Evolutionary conservation across 305 asterid species (phyloP).

Genomic region (Petunia hybrid): DNA sequence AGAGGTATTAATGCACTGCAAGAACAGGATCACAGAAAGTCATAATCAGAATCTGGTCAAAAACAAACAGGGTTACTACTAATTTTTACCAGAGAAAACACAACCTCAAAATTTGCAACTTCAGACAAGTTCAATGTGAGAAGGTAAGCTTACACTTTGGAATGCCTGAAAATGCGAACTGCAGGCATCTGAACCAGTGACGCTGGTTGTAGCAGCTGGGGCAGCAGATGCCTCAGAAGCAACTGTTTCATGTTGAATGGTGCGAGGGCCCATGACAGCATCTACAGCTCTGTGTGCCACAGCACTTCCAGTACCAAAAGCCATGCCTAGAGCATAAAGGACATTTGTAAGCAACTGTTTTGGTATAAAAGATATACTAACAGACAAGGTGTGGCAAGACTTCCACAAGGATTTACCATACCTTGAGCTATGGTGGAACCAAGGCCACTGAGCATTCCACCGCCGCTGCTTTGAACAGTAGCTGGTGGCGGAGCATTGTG

Average conservation of each 20-base stretch:
- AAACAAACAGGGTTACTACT: too few species aligned
- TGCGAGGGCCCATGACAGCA: conserved; percentile 83
- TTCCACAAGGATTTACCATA: neutral
- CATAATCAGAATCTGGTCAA: too few species aligned
- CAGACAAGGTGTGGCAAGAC: neutral
- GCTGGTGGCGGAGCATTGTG: conserved; percentile 66
- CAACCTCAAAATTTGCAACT: too few species aligned
- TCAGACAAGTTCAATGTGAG: neutral
- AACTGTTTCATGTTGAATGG: conserved; percentile 78
- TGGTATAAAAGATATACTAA: neutral
- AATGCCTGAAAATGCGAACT: conserved; percentile 63
- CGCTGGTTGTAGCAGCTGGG: conserved; percentile 43
- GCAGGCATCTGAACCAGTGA: conserved; percentile 67
- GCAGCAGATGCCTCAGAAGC: conserved; percentile 65
- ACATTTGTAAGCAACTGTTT: neutral
- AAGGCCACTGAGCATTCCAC: conserved; percentile 53
- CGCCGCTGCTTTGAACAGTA: conserved; percentile 62
- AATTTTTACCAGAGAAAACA: too few species aligned
- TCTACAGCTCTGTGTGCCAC: conserved; percentile 95
- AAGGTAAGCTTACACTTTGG: conserved; percentile 59
- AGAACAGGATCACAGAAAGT: neutral
- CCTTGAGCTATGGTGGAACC: conserved; percentile 82
- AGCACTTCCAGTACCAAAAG: conserved; percentile 92
- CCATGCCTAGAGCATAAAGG: conserved; percentile 57
- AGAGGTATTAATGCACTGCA: conserved; percentile 33